Evolutionary conservation across 805 yeast genomes (phyloP).

Genomic region (Starmerella stellata): DNA sequence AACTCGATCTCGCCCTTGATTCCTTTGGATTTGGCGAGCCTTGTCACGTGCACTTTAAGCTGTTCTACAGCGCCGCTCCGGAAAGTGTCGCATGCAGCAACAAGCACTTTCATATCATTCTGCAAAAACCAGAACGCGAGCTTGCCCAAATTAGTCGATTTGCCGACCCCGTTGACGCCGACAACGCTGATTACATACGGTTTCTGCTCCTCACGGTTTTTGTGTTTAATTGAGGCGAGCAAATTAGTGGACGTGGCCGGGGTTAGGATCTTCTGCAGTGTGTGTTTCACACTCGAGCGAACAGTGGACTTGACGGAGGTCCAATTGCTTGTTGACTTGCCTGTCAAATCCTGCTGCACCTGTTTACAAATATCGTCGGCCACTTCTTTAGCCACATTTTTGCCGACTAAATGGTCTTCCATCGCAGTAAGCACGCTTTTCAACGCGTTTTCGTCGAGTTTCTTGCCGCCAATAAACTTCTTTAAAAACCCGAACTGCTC

Average conservation of each 20-base stretch:
- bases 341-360: constrained; percentile 51
- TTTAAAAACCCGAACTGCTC: constrained; percentile 42
- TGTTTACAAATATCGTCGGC: constrained; percentile 54
- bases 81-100: constrained; percentile 95
- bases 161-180: constrained; percentile 97
- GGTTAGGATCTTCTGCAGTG: constrained; percentile 51
- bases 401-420: constrained; percentile 58
- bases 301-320: constrained; percentile 60
- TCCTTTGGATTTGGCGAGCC: constrained; percentile 44
- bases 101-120: constrained; percentile 65
- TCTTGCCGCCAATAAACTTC: constrained; percentile 51
- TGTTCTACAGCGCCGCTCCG: constrained; percentile 99
- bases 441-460: constrained; percentile 44
- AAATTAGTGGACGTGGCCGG: constrained; percentile 83
- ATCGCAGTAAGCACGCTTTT: constrained; percentile 46
- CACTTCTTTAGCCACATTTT: constrained; percentile 82
- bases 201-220: constrained; percentile 17
- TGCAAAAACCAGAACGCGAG: constrained; percentile 90
- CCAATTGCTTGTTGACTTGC: constrained; percentile 55
- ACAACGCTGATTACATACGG: constrained; percentile 95
- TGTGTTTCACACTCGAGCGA: constrained; percentile 39
- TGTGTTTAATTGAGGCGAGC: constrained; percentile 54
- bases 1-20: constrained; percentile 40
- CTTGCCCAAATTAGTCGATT: constrained; percentile 86
- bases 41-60: constrained; percentile 77